These are phyloP conservation scores for Fusarium begoniae DNA, from an alignment of 2,329 filamentous ascomycete genomes.

Conservation along the genomic window DNA sequence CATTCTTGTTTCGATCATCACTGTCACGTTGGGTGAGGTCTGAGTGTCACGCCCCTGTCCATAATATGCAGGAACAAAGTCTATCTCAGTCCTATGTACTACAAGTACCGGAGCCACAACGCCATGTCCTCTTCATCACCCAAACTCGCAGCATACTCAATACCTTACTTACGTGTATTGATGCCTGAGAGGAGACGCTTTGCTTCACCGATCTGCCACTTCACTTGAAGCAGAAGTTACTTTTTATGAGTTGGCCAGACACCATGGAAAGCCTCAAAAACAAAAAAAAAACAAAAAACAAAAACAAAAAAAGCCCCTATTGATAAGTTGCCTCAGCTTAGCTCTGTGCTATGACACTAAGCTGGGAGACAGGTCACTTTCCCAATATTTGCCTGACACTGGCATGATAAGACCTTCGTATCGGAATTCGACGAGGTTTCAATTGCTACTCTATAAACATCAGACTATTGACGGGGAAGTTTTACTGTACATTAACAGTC, in stretches of 20 bases:
- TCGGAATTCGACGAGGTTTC: neutral
- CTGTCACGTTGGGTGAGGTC: neutral
- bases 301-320: neutral
- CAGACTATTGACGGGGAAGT: neutral
- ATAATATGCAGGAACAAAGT: slow-evolving; percentile 19
- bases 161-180: neutral
- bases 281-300: neutral
- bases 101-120: neutral
- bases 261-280: neutral
- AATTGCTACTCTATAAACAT: neutral
- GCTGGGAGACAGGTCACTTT: neutral
- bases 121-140: neutral
- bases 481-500: neutral
- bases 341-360: neutral
- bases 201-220: neutral
- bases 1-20: neutral
- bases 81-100: neutral
- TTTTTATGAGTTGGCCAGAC: neutral
- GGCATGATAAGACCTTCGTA: neutral
- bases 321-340: neutral
- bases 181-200: neutral
- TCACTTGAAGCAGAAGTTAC: neutral
- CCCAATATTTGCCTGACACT: neutral
- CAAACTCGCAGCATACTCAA: neutral
- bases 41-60: neutral